phyloP scores from a whole-genome alignment of 2,329 filamentous ascomycete genomes.

The Harringtonia aguacate region DNA sequence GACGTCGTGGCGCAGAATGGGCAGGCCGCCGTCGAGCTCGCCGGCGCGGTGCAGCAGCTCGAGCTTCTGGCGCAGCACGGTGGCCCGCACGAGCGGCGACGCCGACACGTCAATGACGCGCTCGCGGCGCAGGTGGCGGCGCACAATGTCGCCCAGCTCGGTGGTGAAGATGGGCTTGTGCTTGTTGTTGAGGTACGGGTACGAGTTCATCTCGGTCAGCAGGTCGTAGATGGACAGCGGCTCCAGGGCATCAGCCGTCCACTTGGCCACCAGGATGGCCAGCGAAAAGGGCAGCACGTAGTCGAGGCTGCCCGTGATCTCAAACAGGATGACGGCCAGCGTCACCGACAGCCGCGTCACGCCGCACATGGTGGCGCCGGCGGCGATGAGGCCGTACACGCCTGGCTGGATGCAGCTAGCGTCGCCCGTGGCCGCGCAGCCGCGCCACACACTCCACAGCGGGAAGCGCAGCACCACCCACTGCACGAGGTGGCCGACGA shows the following conservation, averaged over 20 bases:
- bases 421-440: constrained; percentile 58
- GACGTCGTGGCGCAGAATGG: constrained; percentile 68
- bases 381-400: constrained; percentile 91
- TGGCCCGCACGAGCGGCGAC: constrained; percentile 70
- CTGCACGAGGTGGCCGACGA: constrained; percentile 78
- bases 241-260: constrained; percentile 93
- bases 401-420: constrained; percentile 88
- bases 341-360: constrained; percentile 91
- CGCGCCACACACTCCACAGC: constrained; percentile 59
- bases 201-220: constrained; percentile 92
- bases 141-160: constrained; percentile 77
- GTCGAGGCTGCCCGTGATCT: constrained; percentile 87
- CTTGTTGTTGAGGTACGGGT: constrained; percentile 96
- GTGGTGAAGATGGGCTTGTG: constrained; percentile 84
- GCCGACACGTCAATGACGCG: constrained; percentile 80
- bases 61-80: constrained; percentile 67
- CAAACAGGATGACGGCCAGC: constrained; percentile 88
- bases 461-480: constrained; percentile 68
- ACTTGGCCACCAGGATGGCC: constrained; percentile 89
- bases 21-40: constrained; percentile 84
- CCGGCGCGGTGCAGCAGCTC: constrained; percentile 73
- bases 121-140: constrained; percentile 60
- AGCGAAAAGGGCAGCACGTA: constrained; percentile 93
- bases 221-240: constrained; percentile 93
- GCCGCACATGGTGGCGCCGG: constrained; percentile 95